Evolutionary conservation across 306 rosid species (phyloP).

Genomic region (Vigna angularis): DNA sequence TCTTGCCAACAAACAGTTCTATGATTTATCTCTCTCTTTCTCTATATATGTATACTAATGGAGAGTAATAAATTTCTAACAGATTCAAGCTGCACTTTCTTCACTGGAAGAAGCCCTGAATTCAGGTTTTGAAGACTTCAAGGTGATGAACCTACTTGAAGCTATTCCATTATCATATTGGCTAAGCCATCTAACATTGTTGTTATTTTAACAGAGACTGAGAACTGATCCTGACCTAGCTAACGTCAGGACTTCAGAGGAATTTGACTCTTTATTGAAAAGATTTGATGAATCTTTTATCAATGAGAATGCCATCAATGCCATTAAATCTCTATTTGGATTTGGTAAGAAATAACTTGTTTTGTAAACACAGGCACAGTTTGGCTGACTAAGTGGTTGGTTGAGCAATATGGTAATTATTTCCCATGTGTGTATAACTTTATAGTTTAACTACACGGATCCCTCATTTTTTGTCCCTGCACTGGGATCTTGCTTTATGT

Average conservation of each 20-base stretch:
- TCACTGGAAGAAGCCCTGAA: slow-evolving; percentile 91
- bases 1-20: too few relatives aligned
- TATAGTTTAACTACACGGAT: slow-evolving; percentile 38
- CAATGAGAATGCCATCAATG: slow-evolving; percentile 97
- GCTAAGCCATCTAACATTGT: slow-evolving; percentile 37
- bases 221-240: slow-evolving; percentile 92
- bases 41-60: background rate
- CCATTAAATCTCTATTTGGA: slow-evolving; percentile 91
- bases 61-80: slow-evolving; percentile 32
- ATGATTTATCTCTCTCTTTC: too few relatives aligned
- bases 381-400: slow-evolving; percentile 45
- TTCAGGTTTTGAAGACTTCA: slow-evolving; percentile 92
- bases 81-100: slow-evolving; percentile 91
- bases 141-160: slow-evolving; percentile 58
- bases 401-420: slow-evolving; percentile 37
- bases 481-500: slow-evolving; percentile 37
- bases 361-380: slow-evolving; percentile 24
- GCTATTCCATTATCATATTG: background rate
- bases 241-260: slow-evolving; percentile 61
- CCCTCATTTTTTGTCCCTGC: slow-evolving; percentile 43
- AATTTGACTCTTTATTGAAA: slow-evolving; percentile 72
- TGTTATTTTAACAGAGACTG: slow-evolving; percentile 71
- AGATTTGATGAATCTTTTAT: slow-evolving; percentile 90
- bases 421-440: slow-evolving; percentile 45
- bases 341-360: slow-evolving; percentile 68